These are phyloP conservation scores for Cymbidium sinense DNA, from an alignment of 106 monocot genomes.

Conservation along the genomic window DNA sequence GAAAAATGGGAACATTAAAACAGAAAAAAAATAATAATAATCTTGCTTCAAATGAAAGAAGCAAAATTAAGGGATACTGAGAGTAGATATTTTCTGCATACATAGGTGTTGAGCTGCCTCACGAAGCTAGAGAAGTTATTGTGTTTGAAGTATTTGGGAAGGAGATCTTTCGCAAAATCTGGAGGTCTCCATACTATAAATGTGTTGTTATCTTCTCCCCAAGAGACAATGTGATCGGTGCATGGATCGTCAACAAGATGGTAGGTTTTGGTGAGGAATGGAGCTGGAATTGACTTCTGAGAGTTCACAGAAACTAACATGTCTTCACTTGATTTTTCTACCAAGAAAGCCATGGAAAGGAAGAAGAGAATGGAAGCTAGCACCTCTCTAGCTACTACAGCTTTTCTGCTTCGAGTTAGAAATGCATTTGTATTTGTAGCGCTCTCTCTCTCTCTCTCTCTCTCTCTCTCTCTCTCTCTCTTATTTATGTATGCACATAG, in stretches of 20 bases:
- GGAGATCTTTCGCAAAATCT: constrained; percentile 76
- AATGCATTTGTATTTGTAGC: not conserved
- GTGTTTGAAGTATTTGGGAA: constrained; percentile 97
- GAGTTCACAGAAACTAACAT: constrained; percentile 50
- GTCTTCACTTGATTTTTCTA: constrained; percentile 40
- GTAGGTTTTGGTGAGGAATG: constrained; percentile 85
- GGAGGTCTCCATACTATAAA: constrained; percentile 90
- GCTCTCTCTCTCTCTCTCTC: constrained; percentile 10
- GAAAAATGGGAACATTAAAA: too few species aligned
- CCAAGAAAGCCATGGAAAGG: constrained; percentile 48
- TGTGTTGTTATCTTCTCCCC: constrained; percentile 72
- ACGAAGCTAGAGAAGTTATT: constrained; percentile 98
- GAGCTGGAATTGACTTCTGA: constrained; percentile 64
- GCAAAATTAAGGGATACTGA: not conserved
- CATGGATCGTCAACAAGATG: constrained; percentile 77
- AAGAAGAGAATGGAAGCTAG: not conserved
- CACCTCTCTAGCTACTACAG: not conserved
- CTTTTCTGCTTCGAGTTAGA: not conserved
- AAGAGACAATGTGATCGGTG: constrained; percentile 89
- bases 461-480: not conserved
- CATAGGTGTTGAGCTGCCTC: constrained; percentile 95
- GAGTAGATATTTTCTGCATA: constrained; percentile 15
- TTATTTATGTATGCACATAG: not conserved
- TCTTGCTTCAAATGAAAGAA: too few species aligned
- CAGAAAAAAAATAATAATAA: too few species aligned